These are phyloP conservation scores for Dothistroma septosporum DNA, from an alignment of 2,329 filamentous ascomycete genomes.

Conservation along the genomic window DNA sequence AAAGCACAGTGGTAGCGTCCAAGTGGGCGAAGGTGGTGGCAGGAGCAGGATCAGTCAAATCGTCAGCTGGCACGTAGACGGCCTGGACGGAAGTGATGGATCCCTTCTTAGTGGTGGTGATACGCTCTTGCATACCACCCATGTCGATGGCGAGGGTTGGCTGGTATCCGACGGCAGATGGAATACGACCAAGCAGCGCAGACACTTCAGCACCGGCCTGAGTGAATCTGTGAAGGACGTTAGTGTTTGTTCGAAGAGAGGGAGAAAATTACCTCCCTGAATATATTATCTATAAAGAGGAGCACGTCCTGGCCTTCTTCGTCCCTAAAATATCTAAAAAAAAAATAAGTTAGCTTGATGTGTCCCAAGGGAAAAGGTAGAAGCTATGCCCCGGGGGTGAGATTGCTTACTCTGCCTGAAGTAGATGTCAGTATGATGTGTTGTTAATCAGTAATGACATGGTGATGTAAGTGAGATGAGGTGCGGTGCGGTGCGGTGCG, in stretches of 20 bases:
- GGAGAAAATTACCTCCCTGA: conserved; percentile 82
- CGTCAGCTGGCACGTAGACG: conserved; percentile 99
- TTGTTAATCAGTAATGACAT: too few species aligned
- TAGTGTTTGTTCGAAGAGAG: conserved; percentile 36
- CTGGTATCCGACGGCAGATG: conserved; percentile 99
- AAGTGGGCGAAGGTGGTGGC: conserved; percentile 99
- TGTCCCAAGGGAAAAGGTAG: too few species aligned
- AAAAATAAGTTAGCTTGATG: too few species aligned
- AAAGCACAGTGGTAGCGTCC: conserved; percentile 99
- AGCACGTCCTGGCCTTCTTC: conserved; percentile 89
- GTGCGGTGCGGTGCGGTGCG: too few species aligned
- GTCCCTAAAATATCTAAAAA: conserved; percentile 47
- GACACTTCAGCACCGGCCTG: conserved; percentile 99
- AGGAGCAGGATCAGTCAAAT: conserved; percentile 99
- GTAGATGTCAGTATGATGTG: too few species aligned
- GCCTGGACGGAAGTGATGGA: conserved; percentile 99
- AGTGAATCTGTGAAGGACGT: conserved; percentile 90
- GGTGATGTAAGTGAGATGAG: too few species aligned
- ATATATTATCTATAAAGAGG: conserved; percentile 99
- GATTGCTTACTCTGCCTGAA: too few species aligned
- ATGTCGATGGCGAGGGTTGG: conserved; percentile 97
- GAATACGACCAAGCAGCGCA: conserved; percentile 97
- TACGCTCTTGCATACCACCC: conserved; percentile 99
- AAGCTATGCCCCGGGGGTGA: too few species aligned
- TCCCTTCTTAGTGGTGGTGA: conserved; percentile 98